Percentiles rank a stretch among this genome's conserved stretches.
Conservation (phyloP, 352 stramenopile species). For the Globisporangium abappressorium region DNA sequence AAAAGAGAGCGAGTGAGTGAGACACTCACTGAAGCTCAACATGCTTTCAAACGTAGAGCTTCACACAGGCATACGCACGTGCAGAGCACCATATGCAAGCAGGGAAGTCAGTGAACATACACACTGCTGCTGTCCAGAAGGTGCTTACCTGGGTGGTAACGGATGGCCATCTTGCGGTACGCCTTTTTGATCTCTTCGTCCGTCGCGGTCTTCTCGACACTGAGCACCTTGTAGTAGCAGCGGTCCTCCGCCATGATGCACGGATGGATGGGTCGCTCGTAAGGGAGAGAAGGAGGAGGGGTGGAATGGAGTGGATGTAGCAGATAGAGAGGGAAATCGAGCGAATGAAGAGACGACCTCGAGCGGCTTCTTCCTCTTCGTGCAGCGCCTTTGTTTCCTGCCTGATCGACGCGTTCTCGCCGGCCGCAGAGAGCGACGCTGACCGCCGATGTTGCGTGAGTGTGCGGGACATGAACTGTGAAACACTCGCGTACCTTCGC, state of each 20-base stretch:
- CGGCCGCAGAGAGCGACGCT: neutral
- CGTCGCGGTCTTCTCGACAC: constrained; percentile 63
- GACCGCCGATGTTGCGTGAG: neutral
- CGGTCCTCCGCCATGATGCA: constrained; percentile 36
- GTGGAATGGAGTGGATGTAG: neutral
- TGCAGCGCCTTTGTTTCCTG: neutral
- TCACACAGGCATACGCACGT: neutral
- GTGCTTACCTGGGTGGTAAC: constrained; percentile 82
- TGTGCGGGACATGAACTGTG: neutral
- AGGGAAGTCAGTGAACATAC: neutral
- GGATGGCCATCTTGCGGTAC: constrained; percentile 87
- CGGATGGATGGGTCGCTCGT: neutral
- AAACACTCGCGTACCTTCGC: neutral
- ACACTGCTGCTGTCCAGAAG: neutral
- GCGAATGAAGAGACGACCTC: neutral
- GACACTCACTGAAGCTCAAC: neutral
- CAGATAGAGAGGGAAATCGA: neutral
- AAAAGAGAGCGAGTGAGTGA: neutral
- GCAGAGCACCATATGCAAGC: neutral
- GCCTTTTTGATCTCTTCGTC: constrained; percentile 81
- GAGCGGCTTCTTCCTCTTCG: neutral
- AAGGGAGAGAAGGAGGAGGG: neutral
- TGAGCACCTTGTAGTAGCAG: constrained; percentile 74
- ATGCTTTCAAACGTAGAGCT: neutral
- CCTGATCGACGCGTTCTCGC: constrained; percentile 1